Evolutionary conservation across 2,329 filamentous ascomycete genomes (phyloP).

Genomic region (Chrysosporium keratinophilum): DNA sequence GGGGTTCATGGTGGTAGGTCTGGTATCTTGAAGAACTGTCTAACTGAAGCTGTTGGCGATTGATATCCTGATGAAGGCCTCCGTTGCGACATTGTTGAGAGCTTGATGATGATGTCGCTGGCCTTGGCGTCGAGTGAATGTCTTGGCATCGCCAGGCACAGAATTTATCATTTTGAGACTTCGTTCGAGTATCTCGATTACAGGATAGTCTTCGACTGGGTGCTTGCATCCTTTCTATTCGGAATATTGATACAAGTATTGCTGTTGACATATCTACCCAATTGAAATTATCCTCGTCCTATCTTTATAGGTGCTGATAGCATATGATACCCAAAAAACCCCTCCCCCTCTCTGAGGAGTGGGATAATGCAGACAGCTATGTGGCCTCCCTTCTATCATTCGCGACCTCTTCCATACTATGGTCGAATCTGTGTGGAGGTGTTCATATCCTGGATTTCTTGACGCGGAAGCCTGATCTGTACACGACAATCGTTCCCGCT

Average conservation of each 20-base stretch:
- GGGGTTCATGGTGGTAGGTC: slow-evolving; percentile 23
- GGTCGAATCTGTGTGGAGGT: slow-evolving; percentile 88
- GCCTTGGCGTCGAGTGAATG: slow-evolving; percentile 12
- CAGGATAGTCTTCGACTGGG: too few relatives aligned
- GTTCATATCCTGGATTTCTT: slow-evolving; percentile 96
- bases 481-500: slow-evolving; percentile 61
- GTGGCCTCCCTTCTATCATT: slow-evolving; percentile 69
- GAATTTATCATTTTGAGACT: background rate
- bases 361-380: slow-evolving; percentile 63
- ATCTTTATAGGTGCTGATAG: too few relatives aligned
- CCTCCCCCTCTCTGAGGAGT: slow-evolving; percentile 62
- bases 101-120: slow-evolving; percentile 1
- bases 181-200: background rate
- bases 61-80: background rate
- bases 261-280: background rate
- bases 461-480: slow-evolving; percentile 72
- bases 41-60: background rate
- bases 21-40: too few relatives aligned
- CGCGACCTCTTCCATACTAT: slow-evolving; percentile 59
- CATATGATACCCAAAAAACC: slow-evolving; percentile 40
- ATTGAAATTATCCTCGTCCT: background rate
- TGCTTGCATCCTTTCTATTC: background rate
- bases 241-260: background rate
- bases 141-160: slow-evolving; percentile 3
- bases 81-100: background rate